Conservation (phyloP, 2,329 filamentous ascomycete genomes). For the Davidsoniella virescens region DNA sequence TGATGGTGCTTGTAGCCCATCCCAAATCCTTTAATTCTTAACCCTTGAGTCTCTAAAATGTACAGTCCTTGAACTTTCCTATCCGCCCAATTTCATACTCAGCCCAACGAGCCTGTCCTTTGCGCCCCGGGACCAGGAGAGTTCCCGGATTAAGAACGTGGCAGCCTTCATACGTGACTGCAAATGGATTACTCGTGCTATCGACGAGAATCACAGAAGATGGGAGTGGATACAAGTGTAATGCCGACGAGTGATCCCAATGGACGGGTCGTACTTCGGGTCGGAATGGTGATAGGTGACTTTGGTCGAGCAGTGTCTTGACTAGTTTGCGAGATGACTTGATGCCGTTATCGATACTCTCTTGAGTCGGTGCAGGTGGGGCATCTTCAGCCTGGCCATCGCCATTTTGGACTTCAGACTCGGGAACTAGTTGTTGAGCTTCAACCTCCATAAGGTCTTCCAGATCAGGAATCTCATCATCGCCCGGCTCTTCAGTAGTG, state of each 20-base stretch:
- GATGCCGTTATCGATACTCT: constrained; percentile 29
- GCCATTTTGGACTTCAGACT: constrained; percentile 25
- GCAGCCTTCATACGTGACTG: constrained; percentile 84
- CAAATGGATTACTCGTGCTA: constrained; percentile 64
- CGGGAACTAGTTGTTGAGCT: constrained; percentile 14
- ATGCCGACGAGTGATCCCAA: constrained; percentile 66
- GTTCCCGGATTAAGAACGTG: constrained; percentile 86
- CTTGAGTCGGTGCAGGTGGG: constrained; percentile 7
- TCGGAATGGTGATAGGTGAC: constrained; percentile 74
- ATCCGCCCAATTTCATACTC: constrained; percentile 62
- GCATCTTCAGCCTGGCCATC: constrained; percentile 19
- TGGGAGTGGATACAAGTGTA: constrained; percentile 79
- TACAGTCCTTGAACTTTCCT: constrained; percentile 47
- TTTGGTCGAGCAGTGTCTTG: constrained; percentile 83
- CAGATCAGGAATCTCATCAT: constrained; percentile 14
- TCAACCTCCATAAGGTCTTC: constrained; percentile 29
- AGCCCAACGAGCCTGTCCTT: constrained; percentile 62
- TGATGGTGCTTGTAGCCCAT: background rate
- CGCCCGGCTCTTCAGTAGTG: constrained; percentile 7
- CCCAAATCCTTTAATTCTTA: constrained; percentile 1
- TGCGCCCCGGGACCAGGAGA: constrained; percentile 52
- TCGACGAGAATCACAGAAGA: constrained; percentile 73
- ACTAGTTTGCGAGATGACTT: constrained; percentile 59
- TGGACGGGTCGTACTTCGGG: constrained; percentile 64
- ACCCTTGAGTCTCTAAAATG: constrained; percentile 27